Evolutionary conservation across 305 asterid species (phyloP).

Genomic region (Fraxinus platypoda): DNA sequence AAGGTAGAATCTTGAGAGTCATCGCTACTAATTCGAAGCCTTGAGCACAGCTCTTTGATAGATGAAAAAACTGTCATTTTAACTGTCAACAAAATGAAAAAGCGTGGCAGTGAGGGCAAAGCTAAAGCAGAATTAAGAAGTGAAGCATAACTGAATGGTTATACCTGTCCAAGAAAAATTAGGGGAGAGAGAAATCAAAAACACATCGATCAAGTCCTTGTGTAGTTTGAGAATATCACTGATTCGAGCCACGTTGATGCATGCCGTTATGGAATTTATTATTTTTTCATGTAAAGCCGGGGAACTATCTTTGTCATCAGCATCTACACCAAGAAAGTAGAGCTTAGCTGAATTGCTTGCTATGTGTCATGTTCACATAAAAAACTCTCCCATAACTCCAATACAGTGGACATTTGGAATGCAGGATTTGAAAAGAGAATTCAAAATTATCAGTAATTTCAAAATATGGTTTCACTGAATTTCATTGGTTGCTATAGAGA

Average conservation of each 20-base stretch:
- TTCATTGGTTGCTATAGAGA: neutral
- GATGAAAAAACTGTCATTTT: conserved; percentile 70
- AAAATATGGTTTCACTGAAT: neutral
- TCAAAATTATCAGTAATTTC: neutral
- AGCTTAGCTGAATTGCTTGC: conserved; percentile 18
- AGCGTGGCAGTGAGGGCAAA: conserved; percentile 16
- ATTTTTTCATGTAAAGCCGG: conserved; percentile 63
- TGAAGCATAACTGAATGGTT: neutral
- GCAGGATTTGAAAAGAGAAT: neutral
- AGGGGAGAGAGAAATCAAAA: conserved; percentile 63
- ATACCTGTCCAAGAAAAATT: conserved; percentile 83
- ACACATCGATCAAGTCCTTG: conserved; percentile 56
- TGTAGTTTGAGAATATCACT: conserved; percentile 68
- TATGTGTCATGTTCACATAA: neutral
- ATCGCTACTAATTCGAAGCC: conserved; percentile 37
- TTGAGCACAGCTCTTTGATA: conserved; percentile 67
- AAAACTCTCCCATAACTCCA: neutral
- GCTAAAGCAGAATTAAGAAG: conserved; percentile 14
- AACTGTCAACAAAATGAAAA: conserved; percentile 48
- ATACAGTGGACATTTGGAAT: neutral
- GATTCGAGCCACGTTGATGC: conserved; percentile 65
- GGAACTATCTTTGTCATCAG: conserved; percentile 55
- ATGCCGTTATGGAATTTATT: conserved; percentile 66
- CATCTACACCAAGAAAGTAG: conserved; percentile 47
- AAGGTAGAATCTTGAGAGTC: conserved; percentile 38